Conservation (phyloP, 2,329 filamentous ascomycete species). For the Thelonectria olida region DNA sequence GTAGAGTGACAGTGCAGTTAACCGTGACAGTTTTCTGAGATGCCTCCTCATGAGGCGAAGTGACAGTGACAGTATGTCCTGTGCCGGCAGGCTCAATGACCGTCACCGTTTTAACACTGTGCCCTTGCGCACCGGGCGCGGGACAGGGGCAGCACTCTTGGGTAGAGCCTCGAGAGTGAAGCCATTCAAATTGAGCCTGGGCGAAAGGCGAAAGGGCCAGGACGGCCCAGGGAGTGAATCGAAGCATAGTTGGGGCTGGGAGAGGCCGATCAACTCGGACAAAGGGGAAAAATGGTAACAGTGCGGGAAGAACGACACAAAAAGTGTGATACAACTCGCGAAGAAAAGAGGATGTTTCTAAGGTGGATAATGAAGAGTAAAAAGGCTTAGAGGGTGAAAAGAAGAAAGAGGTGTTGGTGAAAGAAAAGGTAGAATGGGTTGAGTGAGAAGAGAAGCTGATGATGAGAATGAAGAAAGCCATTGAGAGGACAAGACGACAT, state of each 20-base stretch:
- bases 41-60: constrained; percentile 22
- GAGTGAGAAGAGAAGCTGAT: constrained; percentile 5
- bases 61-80: constrained; percentile 30
- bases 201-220: constrained; percentile 39
- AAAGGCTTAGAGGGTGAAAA: background rate
- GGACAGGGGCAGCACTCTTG: constrained; percentile 45
- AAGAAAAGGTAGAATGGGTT: background rate
- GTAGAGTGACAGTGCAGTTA: constrained; percentile 31
- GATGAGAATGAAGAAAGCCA: constrained; percentile 15
- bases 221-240: constrained; percentile 35
- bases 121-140: constrained; percentile 19
- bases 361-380: background rate
- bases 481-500: background rate
- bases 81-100: constrained; percentile 34
- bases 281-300: background rate
- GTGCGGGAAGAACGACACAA: background rate
- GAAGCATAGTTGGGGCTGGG: constrained; percentile 34
- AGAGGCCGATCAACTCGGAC: background rate
- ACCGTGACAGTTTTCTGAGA: constrained; percentile 41
- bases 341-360: background rate
- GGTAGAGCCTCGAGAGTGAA: constrained; percentile 28
- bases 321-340: background rate
- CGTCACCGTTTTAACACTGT: constrained; percentile 36
- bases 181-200: constrained; percentile 38
- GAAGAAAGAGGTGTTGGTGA: background rate